Evolutionary conservation across 371 early-diverging fungal genomes (phyloP).

Genomic region (Mucor racemosus): DNA sequence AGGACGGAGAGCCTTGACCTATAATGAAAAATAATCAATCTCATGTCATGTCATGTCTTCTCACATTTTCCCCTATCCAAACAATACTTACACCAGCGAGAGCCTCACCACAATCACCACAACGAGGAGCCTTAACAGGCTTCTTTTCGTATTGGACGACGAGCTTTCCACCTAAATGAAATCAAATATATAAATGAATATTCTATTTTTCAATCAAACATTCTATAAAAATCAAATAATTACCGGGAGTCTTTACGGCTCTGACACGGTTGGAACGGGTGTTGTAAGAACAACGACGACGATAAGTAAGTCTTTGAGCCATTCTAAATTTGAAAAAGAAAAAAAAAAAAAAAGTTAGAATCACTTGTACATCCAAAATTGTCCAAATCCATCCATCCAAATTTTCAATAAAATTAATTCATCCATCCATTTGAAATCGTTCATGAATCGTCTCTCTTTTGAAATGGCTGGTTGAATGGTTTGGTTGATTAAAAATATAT

Average conservation of each 20-base stretch:
- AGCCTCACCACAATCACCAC: slow-evolving; percentile 95
- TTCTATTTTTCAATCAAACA: background rate
- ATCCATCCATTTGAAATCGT: slow-evolving; percentile 14
- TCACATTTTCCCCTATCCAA: background rate
- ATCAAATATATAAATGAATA: background rate
- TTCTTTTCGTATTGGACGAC: slow-evolving; percentile 92
- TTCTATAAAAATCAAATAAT: background rate
- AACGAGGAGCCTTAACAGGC: slow-evolving; percentile 89
- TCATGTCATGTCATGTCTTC: background rate
- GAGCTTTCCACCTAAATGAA: slow-evolving; percentile 77
- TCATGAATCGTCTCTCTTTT: background rate
- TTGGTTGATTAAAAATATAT: slow-evolving; percentile 4
- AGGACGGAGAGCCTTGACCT: slow-evolving; percentile 93
- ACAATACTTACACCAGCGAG: slow-evolving; percentile 83
- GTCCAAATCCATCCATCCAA: slow-evolving; percentile 13
- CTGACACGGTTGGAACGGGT: slow-evolving; percentile 96
- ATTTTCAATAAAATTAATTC: background rate
- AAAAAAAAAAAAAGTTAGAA: no score
- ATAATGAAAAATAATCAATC: background rate
- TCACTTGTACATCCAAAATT: no score
- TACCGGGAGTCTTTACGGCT: slow-evolving; percentile 97
- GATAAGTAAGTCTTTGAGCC: slow-evolving; percentile 95
- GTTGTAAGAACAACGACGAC: slow-evolving; percentile 98
- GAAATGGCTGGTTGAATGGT: background rate
- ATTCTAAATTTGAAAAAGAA: slow-evolving; percentile 30